Evolutionary conservation across 1,284 basidiomycete genomes (phyloP), one percentile per base, ranked within the genome.

Genomic region (Cutaneotrichosporon cavernicola): DNA sequence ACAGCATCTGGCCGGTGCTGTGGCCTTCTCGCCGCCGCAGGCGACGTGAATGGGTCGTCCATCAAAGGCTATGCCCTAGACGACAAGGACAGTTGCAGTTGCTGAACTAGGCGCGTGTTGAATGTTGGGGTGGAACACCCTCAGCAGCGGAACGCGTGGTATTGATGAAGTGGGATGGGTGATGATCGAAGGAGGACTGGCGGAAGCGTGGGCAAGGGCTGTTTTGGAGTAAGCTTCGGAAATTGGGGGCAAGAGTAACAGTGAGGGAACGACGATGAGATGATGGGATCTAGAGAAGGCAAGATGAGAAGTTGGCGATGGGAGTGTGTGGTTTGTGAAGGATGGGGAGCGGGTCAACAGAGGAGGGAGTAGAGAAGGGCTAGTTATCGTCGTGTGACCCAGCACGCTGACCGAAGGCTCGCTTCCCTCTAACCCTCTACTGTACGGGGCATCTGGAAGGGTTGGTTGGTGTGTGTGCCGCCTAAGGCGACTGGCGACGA

Each of bases 11-110:
- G 52, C n/a, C n/a, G 36, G 9, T 40, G 56, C 11, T 16, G 53
- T 5, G 72, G 72, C 21, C 47, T 38, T 26, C n/a, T 11, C 16
- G 56, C 36, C n/a, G 69, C 64, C 13, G 67, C 56, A 9, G 55
- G 55, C 16, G 67, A 67, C 26, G 63, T 63, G 65, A 76, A 77
- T 31, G 73, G 73, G 67, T 76, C 74, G 63, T 72, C 73, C 73
- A 75, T 75, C 16, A 30, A 36, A 34, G 34, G 43, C 32, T 31
- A 26, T 26, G 55, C 40, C 38, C 31, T 5, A 18, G 26, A 32
- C 14, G 51, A 47, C 50, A 46, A 43, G 56, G 32, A 47, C 30
- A 51, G 1, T 52, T 34, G 31, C 43, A 18, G 22, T 30, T 32
- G 31, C 14, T 2, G 10, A 18, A 30, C 30, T 32, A 53, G 9